Conservation (phyloP, 441 rosid species). For the Erodium chrysanthum region DNA sequence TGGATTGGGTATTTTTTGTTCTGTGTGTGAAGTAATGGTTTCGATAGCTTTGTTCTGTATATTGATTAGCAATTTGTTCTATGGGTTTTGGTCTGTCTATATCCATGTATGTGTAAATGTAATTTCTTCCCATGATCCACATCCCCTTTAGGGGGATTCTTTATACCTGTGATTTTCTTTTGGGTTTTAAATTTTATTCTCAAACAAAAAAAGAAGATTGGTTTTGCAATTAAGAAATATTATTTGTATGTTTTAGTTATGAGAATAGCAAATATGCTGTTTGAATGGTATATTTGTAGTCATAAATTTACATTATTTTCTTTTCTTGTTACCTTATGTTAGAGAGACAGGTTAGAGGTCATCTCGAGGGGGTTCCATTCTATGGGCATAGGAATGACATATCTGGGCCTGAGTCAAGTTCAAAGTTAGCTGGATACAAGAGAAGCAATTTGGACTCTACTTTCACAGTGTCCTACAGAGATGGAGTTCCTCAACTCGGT, state of each 20-base stretch:
- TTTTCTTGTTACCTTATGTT: slow-evolving; percentile 14
- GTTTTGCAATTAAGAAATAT: no score
- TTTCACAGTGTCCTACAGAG: slow-evolving; percentile 33
- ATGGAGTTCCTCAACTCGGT: slow-evolving; percentile 28
- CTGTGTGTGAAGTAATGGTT: background rate
- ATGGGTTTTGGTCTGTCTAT: background rate
- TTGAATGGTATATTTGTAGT: background rate
- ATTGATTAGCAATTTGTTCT: background rate
- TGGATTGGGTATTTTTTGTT: no score
- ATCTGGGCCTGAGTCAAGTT: slow-evolving; percentile 40
- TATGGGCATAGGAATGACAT: slow-evolving; percentile 48
- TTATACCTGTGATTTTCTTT: no score
- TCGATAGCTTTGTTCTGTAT: no score
- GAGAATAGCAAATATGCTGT: no score
- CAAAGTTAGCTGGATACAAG: slow-evolving; percentile 54
- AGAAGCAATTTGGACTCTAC: slow-evolving; percentile 67
- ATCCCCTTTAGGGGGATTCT: background rate
- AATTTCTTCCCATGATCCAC: background rate
- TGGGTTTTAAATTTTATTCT: no score
- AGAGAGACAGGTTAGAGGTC: slow-evolving; percentile 56
- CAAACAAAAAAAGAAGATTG: no score
- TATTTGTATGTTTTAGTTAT: background rate
- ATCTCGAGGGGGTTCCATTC: slow-evolving; percentile 73
- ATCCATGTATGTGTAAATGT: no score
- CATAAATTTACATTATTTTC: background rate